Evolutionary conservation across 768 basidiomycete genomes (phyloP), one percentile per base, ranked within the genome.

Genomic region (Pholiota conissans): DNA sequence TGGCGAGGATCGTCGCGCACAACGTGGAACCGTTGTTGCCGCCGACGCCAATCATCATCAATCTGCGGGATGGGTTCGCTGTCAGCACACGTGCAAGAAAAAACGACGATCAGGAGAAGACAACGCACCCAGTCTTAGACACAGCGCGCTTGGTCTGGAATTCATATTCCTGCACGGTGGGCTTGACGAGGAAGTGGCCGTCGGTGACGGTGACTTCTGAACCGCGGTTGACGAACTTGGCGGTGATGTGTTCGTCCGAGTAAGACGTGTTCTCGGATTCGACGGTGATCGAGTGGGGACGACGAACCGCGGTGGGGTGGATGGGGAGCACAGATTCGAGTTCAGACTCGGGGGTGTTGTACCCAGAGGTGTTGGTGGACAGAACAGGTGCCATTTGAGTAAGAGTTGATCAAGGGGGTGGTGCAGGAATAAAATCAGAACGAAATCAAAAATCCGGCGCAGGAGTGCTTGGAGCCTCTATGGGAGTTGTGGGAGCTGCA

Each of bases 21-120:
- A 98, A 82, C 26, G 96, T 98, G 48, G 90, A 84, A 51, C 96
- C 97, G 69, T 99, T 99, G 84, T 99, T 99, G 52, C 97, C 96
- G 57, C 96, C 96, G 57, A 95, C 76, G 58, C 97, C 97, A 65
- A 98, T 89, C 84, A 99, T 90, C 91, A 99, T 90, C 62, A 99
- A 82, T 55, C 96, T 98, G 59, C 8, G 18, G 49, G 50, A n/a
- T n/a, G n/a, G n/a, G n/a, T 54, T 30, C 40, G 13, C 59, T 34
- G 39, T 60, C 50, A 57, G 47, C 60, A 63, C 52, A 49, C 61
- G 34, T n/a, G 47, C n/a, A n/a, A n/a, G n/a, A n/a, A 58, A 42
- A 52, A 35, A 24, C 60, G 65, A 45, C 32, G 29, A 37, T 52
- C 28, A 51, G 10, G 39, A 55, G 10, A 57, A 57, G 8, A 27